Conservation (phyloP, 805 yeast genomes). For the Scheffersomyces coipomensis region DNA sequence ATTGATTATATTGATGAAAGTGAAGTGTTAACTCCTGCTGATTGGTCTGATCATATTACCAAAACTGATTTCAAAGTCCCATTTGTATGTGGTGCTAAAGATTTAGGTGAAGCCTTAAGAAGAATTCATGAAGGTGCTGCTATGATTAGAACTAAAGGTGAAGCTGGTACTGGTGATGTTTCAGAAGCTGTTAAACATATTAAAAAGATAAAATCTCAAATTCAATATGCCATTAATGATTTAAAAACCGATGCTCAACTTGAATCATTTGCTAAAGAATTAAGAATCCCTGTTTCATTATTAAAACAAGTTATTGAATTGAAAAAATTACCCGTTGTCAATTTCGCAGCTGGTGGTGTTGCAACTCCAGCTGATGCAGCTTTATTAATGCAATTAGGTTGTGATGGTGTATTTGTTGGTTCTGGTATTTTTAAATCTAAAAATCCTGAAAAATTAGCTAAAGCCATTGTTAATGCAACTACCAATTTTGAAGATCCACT, state of each 20-base stretch:
- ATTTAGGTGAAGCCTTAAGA: constrained; percentile 79
- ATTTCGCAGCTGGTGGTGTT: constrained; percentile 86
- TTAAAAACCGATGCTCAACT: constrained; percentile 45
- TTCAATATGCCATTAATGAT: constrained; percentile 40
- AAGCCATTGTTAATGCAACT: constrained; percentile 78
- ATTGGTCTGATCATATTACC: constrained; percentile 60
- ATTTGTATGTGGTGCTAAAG: constrained; percentile 81
- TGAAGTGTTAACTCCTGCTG: constrained; percentile 83
- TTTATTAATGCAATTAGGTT: constrained; percentile 54
- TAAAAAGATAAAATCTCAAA: constrained; percentile 55
- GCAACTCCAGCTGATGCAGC: constrained; percentile 91
- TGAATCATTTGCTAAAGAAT: constrained; percentile 49
- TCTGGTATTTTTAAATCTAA: constrained; percentile 76
- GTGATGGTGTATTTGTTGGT: constrained; percentile 34
- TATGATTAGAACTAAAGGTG: constrained; percentile 85
- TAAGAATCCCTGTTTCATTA: constrained; percentile 59
- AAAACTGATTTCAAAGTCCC: constrained; percentile 66
- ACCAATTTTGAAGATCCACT: constrained; percentile 64
- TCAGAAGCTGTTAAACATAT: constrained; percentile 81
- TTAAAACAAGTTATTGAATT: constrained; percentile 48
- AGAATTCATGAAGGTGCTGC: constrained; percentile 83
- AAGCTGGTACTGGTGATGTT: constrained; percentile 87
- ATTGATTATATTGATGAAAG: constrained; percentile 83
- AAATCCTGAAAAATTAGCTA: constrained; percentile 71
- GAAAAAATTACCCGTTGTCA: constrained; percentile 70